Evolutionary conservation across 2,329 filamentous ascomycete genomes (phyloP).

Genomic region (Endothia cerciana): DNA sequence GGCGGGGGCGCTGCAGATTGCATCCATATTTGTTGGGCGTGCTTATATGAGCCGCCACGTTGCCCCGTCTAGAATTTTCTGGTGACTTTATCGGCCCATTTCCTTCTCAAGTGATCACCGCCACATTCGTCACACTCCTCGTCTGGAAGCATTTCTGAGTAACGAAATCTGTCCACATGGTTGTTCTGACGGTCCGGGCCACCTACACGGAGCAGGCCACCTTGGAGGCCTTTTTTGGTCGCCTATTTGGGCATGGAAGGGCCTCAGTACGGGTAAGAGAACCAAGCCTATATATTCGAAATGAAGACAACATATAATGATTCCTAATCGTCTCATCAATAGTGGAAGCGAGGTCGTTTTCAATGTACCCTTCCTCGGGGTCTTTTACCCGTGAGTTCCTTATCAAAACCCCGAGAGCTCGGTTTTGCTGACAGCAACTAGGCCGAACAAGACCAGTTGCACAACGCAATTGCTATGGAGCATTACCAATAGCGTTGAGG

Average conservation of each 20-base stretch:
- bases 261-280: conserved; percentile 18
- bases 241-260: conserved; percentile 19
- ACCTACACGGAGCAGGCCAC: conserved; percentile 21
- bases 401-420: neutral
- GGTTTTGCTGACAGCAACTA: neutral
- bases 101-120: neutral
- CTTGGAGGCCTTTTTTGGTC: conserved; percentile 12
- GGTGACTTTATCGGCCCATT: neutral
- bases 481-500: neutral
- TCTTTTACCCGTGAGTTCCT: neutral
- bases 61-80: too few relatives aligned
- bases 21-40: too few relatives aligned
- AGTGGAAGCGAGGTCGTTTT: conserved; percentile 25
- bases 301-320: neutral
- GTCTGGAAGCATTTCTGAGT: neutral
- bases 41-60: too few relatives aligned
- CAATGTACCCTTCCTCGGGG: conserved; percentile 16
- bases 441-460: conserved; percentile 11
- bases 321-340: neutral
- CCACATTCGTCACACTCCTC: neutral
- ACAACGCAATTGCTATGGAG: conserved; percentile 2
- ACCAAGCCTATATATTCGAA: neutral
- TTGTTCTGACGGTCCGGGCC: conserved; percentile 19
- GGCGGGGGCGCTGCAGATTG: too few relatives aligned
- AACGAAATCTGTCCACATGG: conserved; percentile 2